Evolutionary conservation across 1,284 basidiomycete species (phyloP), one percentile per base, ranked within the genome.

Genomic region (Hypsizygus ulmarius): DNA sequence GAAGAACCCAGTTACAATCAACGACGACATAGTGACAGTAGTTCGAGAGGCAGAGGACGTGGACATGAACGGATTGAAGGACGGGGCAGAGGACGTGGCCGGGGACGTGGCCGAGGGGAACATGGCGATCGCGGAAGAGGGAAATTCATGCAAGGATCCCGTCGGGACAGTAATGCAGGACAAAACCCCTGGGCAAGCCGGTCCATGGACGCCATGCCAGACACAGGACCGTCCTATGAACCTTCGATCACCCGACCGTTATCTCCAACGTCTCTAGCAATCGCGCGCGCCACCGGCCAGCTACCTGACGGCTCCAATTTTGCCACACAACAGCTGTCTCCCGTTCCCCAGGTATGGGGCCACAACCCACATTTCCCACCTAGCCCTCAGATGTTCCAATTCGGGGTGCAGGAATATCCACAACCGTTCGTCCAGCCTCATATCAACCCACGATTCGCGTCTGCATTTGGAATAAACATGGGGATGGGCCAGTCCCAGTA

Each of bases 361-460:
- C 14, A 43, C 7, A 12, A 58, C 45, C 53, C 59, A 39, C 55
- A 55, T 39, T 47, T 52, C 28, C 41, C 54, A 35, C 49, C 48
- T n/a, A 47, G 50, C 36, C 41, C 40, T 16, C 54, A 52, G 11
- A 54, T 57, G 35, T 59, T 57, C 48, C 50, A 51, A 8, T 58
- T 56, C 36, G 47, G 54, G n/a, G 27, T 47, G 11, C 54, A 64
- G 50, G 47, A 55, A 32, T 67, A 70, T 41, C 66, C 70, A 41
- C 68, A 72, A 44, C 63, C 67, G 16, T 77, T 74, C 39, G 72
- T 89, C 14, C 87, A 88, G 56, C 87, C 88, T n/a, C 87, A 90
- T 60, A 87, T 89, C 55, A 89, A 90, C 62, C 88, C 88, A 10
- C 75, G 81, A 10, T 90, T 90, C 64, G 77, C 77, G 19, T 75